phyloP scores from a whole-genome alignment of 2,329 filamentous ascomycete species.

The Cadophora luteo-olivacea region DNA sequence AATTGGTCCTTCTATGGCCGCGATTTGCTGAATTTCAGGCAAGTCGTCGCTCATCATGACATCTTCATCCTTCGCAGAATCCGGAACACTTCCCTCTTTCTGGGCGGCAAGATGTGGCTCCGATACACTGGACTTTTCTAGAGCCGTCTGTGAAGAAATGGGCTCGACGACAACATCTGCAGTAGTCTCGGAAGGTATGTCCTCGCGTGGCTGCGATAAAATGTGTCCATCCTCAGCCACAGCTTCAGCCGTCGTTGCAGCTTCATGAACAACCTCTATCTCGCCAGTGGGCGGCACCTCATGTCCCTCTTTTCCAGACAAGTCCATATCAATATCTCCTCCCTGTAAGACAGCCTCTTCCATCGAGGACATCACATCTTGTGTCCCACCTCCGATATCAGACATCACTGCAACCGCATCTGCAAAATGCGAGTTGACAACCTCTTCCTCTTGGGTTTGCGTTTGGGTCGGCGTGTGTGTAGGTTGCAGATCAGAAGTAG shows the following conservation, averaged over 20 bases:
- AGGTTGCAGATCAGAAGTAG: slow-evolving; percentile 1
- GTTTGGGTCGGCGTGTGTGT: slow-evolving; percentile 6
- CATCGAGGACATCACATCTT: background rate
- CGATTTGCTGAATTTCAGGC: background rate
- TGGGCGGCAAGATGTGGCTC: background rate
- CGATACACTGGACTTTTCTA: background rate
- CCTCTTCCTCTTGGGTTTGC: background rate
- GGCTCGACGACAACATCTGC: background rate
- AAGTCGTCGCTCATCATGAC: background rate
- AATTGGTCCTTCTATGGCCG: background rate
- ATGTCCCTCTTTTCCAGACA: background rate
- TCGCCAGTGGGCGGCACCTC: background rate
- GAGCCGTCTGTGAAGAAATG: background rate
- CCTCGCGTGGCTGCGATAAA: background rate
- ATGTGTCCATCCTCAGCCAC: background rate
- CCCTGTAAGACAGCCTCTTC: background rate
- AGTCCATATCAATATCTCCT: background rate
- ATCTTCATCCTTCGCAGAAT: background rate
- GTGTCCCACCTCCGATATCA: slow-evolving; percentile 8
- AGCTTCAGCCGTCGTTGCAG: background rate
- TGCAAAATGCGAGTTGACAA: slow-evolving; percentile 7
- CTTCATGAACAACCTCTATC: background rate
- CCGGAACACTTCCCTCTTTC: background rate
- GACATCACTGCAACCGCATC: slow-evolving; percentile 21
- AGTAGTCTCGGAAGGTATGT: background rate